phyloP scores from a whole-genome alignment of 2,329 filamentous ascomycete genomes.

The Scytalidium sp. region DNA sequence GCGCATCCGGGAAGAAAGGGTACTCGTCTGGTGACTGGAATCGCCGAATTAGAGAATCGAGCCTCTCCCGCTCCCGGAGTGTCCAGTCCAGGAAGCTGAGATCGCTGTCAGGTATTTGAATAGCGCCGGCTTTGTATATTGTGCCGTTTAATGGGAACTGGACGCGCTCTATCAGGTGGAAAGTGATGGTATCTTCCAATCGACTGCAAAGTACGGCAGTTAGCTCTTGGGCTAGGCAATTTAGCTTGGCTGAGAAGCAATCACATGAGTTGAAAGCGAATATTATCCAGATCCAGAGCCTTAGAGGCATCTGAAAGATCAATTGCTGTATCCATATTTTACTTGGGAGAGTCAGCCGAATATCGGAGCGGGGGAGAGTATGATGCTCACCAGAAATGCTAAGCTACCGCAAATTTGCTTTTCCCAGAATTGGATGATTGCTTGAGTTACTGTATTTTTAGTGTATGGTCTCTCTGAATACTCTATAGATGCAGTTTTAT shows the following conservation, averaged over 20 bases:
- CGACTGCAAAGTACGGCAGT: conserved; percentile 55
- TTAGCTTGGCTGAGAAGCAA: conserved; percentile 24
- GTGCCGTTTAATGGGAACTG: conserved; percentile 91
- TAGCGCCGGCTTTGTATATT: conserved; percentile 80
- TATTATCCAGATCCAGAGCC: conserved; percentile 85
- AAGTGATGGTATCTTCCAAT: conserved; percentile 95
- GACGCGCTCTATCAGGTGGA: conserved; percentile 95
- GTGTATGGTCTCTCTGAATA: no score
- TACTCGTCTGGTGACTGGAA: conserved; percentile 97
- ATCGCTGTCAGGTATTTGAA: conserved; percentile 69
- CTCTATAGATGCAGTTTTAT: no score
- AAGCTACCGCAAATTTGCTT: no score
- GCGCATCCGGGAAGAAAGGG: conserved; percentile 85
- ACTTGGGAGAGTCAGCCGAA: not conserved
- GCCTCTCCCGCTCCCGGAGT: conserved; percentile 80
- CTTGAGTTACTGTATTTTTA: no score
- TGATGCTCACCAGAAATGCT: not conserved
- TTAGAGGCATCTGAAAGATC: conserved; percentile 82
- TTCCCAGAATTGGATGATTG: no score
- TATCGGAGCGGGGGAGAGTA: not conserved
- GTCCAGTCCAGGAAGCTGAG: conserved; percentile 94
- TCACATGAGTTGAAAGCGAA: conserved; percentile 91
- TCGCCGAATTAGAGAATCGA: conserved; percentile 90
- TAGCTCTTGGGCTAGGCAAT: not conserved
- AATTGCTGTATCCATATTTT: conserved; percentile 86